Evolutionary conservation across 2,329 filamentous ascomycete genomes (phyloP).

Genomic region (Fusarium nygamai): DNA sequence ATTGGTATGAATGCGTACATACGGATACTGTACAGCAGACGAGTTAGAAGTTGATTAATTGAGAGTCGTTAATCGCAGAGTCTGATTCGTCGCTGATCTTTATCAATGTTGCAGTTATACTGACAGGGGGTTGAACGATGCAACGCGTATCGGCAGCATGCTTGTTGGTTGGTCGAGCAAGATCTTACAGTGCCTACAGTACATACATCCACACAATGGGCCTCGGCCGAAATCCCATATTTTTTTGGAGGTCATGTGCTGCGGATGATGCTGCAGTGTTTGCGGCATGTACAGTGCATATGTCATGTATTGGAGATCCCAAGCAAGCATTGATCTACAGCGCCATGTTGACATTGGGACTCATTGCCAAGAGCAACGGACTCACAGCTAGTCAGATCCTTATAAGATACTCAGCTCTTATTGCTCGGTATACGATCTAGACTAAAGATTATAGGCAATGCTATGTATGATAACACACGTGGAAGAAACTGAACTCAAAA

Average conservation of each 20-base stretch:
- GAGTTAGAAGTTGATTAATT: slow-evolving; percentile 16
- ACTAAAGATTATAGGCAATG: background rate
- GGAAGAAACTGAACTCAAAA: background rate
- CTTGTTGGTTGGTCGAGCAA: slow-evolving; percentile 3
- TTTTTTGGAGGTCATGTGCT: slow-evolving; percentile 14
- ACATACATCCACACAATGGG: background rate
- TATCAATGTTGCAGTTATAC: slow-evolving; percentile 1
- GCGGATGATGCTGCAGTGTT: slow-evolving; percentile 19
- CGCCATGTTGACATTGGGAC: slow-evolving; percentile 8
- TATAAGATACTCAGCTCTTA: background rate
- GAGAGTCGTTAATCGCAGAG: background rate
- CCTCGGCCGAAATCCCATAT: background rate
- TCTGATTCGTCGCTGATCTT: slow-evolving; percentile 3
- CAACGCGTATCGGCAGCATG: background rate
- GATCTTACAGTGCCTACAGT: background rate
- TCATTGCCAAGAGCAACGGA: slow-evolving; percentile 24
- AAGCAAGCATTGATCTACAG: slow-evolving; percentile 24
- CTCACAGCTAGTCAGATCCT: background rate
- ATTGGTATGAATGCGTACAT: background rate
- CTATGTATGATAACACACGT: background rate
- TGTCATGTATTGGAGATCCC: slow-evolving; percentile 20
- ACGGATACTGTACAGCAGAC: background rate
- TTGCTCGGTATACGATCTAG: background rate
- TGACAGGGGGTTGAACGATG: slow-evolving; percentile 1
- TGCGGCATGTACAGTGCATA: background rate